A percentile compares a stretch with the other conserved stretches of the same genome.
These are phyloP conservation scores for Uronychia setigera DNA, from an alignment of 73 alveolate genomes.

Conservation along the genomic window DNA sequence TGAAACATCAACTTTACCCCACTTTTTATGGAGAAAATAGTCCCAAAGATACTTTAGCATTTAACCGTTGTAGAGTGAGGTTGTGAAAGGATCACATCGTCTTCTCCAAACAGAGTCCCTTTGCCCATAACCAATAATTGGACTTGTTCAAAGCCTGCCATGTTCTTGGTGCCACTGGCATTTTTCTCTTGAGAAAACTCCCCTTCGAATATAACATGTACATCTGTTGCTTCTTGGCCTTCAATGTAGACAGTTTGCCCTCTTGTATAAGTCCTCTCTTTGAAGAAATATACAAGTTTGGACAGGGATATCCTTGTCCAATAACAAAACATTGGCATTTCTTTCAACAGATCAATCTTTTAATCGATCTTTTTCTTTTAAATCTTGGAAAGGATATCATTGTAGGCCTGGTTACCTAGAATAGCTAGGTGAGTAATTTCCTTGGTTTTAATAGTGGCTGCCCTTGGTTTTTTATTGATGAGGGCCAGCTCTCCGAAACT, in stretches of 20 bases:
- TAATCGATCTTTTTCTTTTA: conserved; percentile 13
- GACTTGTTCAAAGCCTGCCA: background rate
- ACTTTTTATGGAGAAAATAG: background rate
- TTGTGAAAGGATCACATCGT: background rate
- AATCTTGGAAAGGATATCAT: conserved; percentile 26
- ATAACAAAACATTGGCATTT: conserved; percentile 3
- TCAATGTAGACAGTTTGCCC: conserved; percentile 26
- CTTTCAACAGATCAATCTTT: conserved; percentile 28
- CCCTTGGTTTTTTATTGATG: conserved; percentile 42
- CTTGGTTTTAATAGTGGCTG: conserved; percentile 44
- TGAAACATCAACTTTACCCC: no score
- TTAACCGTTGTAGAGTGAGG: background rate
- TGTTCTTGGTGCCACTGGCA: background rate
- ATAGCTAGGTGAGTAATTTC: conserved; percentile 35
- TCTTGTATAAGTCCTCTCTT: conserved; percentile 9
- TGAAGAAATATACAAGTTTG: conserved; percentile 36
- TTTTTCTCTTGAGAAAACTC: conserved; percentile 15
- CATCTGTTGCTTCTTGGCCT: conserved; percentile 16
- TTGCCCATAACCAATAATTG: background rate
- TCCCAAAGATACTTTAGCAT: background rate
- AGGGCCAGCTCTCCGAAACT: conserved; percentile 53
- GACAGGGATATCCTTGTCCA: conserved; percentile 27
- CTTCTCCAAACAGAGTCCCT: background rate
- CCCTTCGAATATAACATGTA: conserved; percentile 26
- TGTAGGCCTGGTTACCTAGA: conserved; percentile 24